Evolutionary conservation across 176 grass and related monocot genomes (phyloP).

Genomic region (Phyllostachys edulis): DNA sequence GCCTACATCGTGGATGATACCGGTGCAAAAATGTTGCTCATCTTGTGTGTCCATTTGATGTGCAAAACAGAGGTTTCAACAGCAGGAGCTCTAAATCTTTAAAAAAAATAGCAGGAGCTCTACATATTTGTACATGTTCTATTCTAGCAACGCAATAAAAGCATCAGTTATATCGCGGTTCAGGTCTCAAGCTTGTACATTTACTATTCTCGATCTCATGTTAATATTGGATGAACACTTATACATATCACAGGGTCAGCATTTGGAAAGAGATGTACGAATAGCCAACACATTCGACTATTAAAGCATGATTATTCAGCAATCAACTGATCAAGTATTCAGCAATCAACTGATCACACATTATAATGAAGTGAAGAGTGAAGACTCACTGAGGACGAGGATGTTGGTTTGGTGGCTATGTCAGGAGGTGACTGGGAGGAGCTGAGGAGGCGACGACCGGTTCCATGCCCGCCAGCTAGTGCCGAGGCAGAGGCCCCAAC

Average conservation of each 20-base stretch:
- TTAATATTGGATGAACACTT: no score
- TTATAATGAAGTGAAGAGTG: no score
- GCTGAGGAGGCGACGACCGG: no score
- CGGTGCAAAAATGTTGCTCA: background rate
- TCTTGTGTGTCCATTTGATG: background rate
- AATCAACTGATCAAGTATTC: background rate
- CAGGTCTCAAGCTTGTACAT: background rate
- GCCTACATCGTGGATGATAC: background rate
- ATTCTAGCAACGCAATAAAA: background rate
- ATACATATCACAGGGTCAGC: no score
- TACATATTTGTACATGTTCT: background rate
- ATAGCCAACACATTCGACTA: no score
- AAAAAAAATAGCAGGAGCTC: background rate
- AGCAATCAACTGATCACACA: no score
- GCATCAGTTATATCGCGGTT: background rate
- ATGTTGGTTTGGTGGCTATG: no score
- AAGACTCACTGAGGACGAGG: no score
- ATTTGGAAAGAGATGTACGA: no score
- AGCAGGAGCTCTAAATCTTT: background rate
- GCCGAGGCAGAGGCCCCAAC: no score
- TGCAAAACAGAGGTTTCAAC: background rate
- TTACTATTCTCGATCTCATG: background rate
- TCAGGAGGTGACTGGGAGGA: no score
- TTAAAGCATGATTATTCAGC: background rate
- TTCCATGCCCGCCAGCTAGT: no score